These are phyloP conservation scores for Litsea cubeba DNA, from an alignment of 164 flowering plant genomes.

Conservation along the genomic window DNA sequence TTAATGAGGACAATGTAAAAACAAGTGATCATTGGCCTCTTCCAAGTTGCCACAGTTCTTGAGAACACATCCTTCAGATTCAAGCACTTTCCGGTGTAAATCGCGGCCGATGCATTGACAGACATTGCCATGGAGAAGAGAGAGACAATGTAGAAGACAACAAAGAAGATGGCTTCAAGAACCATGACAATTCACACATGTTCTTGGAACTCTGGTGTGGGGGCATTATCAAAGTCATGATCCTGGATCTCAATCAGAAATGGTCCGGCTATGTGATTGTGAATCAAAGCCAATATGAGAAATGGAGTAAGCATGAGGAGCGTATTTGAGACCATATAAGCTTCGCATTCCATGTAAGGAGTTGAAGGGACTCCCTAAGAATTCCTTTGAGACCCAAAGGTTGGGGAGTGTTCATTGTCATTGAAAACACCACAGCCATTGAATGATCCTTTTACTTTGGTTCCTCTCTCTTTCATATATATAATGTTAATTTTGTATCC, in stretches of 20 bases:
- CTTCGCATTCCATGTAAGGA: slow-evolving; percentile 23
- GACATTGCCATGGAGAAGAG: slow-evolving; percentile 8
- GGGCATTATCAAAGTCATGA: not conserved
- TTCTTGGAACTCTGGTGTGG: not conserved
- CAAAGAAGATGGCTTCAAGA: slow-evolving; percentile 2
- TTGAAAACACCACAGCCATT: not conserved
- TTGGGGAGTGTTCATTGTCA: too few species aligned
- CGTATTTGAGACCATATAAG: slow-evolving; percentile 19
- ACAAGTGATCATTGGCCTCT: slow-evolving; percentile 12
- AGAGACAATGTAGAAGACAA: not conserved
- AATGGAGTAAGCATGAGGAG: slow-evolving; percentile 7
- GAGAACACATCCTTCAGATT: slow-evolving; percentile 11
- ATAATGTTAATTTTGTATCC: too few species aligned
- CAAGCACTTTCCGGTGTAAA: not conserved
- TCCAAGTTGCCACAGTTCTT: slow-evolving; percentile 11
- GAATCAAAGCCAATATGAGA: slow-evolving; percentile 7
- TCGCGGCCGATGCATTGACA: slow-evolving; percentile 17
- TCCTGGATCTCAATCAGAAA: slow-evolving; percentile 1
- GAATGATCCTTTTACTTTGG: not conserved
- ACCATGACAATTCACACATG: not conserved
- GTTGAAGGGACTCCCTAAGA: slow-evolving; percentile 16
- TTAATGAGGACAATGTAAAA: slow-evolving; percentile 2
- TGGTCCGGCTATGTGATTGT: not conserved
- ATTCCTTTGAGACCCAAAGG: not conserved
- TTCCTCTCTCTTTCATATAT: too few species aligned